Conservation (phyloP, 2,329 filamentous ascomycete genomes). For the Hymenoscyphus repandus region DNA sequence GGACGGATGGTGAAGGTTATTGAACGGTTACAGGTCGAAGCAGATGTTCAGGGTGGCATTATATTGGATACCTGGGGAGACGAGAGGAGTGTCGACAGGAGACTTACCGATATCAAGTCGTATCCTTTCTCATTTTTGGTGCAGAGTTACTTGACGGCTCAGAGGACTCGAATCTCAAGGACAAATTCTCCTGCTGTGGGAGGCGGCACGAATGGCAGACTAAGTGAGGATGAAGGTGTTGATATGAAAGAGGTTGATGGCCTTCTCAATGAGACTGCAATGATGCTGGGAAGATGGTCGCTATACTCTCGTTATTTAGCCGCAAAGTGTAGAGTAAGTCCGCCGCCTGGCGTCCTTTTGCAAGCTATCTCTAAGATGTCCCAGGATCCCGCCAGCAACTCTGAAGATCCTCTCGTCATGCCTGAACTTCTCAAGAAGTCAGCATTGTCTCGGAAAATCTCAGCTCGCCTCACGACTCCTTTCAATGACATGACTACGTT, state of each 20-base stretch:
- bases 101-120: conserved; percentile 90
- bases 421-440: conserved; percentile 75
- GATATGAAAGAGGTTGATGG: conserved; percentile 96
- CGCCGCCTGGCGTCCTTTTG: conserved; percentile 15
- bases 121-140: conserved; percentile 97
- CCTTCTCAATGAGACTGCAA: conserved; percentile 76
- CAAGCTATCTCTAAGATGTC: conserved; percentile 29
- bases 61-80: conserved; percentile 94
- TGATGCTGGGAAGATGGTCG: conserved; percentile 93
- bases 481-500: conserved; percentile 94
- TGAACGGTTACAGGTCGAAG: conserved; percentile 86
- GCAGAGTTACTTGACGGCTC: conserved; percentile 79
- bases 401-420: conserved; percentile 54
- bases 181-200: conserved; percentile 71
- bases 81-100: conserved; percentile 76
- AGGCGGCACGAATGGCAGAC: conserved; percentile 45
- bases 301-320: conserved; percentile 86
- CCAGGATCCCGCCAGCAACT: conserved; percentile 47
- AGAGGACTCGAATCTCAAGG: conserved; percentile 61
- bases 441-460: conserved; percentile 73
- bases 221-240: conserved; percentile 83
- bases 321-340: conserved; percentile 72
- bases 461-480: conserved; percentile 66
- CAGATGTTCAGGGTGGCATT: conserved; percentile 93
- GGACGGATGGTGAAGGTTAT: conserved; percentile 95